Evolutionary conservation across 768 basidiomycete species (phyloP).

Genomic region (Leccinum variicolor): DNA sequence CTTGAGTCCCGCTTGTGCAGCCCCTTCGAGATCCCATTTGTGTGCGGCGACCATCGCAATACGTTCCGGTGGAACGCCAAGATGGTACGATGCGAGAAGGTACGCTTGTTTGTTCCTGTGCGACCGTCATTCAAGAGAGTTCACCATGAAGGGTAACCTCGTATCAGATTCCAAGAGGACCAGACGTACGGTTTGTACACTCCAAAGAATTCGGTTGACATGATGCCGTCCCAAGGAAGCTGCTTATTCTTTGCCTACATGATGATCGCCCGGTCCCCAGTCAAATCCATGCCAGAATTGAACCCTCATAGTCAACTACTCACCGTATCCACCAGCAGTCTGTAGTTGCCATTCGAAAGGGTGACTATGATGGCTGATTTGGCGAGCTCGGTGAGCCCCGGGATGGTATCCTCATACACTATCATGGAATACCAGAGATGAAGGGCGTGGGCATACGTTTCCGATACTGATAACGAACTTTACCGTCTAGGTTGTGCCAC

Average conservation of each 20-base stretch:
- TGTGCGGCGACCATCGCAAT: conserved; percentile 69
- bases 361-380: conserved; percentile 47
- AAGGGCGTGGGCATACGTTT: not conserved
- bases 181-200: conserved; percentile 61
- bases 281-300: not conserved
- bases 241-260: conserved; percentile 56
- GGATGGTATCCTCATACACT: conserved; percentile 58
- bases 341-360: conserved; percentile 63
- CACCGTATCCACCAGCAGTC: conserved; percentile 61
- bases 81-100: conserved; percentile 44
- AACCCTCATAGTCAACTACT: not conserved
- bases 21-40: conserved; percentile 52
- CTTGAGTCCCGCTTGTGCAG: conserved; percentile 49
- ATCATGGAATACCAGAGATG: conserved; percentile 10
- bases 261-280: not conserved
- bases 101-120: conserved; percentile 46
- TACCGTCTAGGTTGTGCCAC: conserved; percentile 63
- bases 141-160: not conserved
- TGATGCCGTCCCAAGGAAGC: conserved; percentile 61
- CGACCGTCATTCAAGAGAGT: not conserved
- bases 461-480: not conserved
- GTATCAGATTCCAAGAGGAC: not conserved
- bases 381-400: conserved; percentile 50
- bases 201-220: conserved; percentile 58
- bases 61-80: conserved; percentile 41